Conservation (phyloP, 129 eudicot genomes). For the Escallonia rubra region DNA sequence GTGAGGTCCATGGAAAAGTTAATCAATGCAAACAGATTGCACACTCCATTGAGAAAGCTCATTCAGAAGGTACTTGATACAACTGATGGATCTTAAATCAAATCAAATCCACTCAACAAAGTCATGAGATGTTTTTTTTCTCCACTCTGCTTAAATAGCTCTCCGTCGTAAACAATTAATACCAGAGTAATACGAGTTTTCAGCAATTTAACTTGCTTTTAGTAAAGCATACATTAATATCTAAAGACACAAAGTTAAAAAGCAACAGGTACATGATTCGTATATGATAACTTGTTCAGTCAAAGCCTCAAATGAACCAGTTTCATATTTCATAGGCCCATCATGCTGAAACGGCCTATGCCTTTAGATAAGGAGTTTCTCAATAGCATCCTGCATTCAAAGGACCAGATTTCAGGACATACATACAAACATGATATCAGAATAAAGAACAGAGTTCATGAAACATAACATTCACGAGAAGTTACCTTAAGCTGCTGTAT, state of each 20-base stretch:
- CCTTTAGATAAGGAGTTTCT: constrained; percentile 44
- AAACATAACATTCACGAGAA: neutral
- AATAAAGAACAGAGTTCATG: neutral
- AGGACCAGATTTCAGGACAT: neutral
- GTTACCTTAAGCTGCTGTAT: constrained; percentile 40
- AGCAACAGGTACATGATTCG: neutral
- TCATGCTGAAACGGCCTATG: constrained; percentile 20
- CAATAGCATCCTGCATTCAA: constrained; percentile 41
- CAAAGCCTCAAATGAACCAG: constrained; percentile 26
- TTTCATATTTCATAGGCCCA: constrained; percentile 12
- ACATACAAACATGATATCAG: neutral
- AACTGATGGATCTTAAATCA: neutral
- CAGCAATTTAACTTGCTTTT: neutral
- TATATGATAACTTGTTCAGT: constrained; percentile 12
- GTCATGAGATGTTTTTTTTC: neutral
- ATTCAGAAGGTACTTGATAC: too few species aligned
- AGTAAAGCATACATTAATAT: neutral
- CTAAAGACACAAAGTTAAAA: neutral
- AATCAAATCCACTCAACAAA: neutral
- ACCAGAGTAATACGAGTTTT: neutral
- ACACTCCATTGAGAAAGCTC: too few species aligned
- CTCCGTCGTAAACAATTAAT: neutral
- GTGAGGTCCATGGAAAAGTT: too few species aligned
- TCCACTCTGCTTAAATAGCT: neutral
- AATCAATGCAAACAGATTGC: too few species aligned